Conservation (phyloP, 2,329 filamentous ascomycete species). For the Trichoderma hamatum region DNA sequence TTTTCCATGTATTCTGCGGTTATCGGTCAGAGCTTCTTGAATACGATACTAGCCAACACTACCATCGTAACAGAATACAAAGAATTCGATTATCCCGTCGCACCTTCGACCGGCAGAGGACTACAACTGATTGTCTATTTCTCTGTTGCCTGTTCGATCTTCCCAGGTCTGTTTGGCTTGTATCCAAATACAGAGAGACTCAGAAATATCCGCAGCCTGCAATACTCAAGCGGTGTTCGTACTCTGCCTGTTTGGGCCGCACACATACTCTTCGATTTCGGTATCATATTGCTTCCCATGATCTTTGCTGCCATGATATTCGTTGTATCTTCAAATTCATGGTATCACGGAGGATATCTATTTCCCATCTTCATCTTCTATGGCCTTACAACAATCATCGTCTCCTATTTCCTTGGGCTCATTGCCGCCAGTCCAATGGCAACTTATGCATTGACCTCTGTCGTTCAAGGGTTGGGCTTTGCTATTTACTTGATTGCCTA, state of each 20-base stretch:
- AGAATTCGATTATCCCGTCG: slow-evolving; percentile 71
- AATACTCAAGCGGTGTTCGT: slow-evolving; percentile 85
- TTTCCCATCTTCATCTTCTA: slow-evolving; percentile 78
- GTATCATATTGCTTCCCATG: slow-evolving; percentile 64
- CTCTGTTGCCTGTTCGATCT: slow-evolving; percentile 72
- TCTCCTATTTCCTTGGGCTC: slow-evolving; percentile 65
- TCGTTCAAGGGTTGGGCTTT: slow-evolving; percentile 31
- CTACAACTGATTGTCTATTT: slow-evolving; percentile 79
- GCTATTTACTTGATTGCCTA: slow-evolving; percentile 50
- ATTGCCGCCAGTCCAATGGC: slow-evolving; percentile 65
- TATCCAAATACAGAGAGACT: slow-evolving; percentile 80
- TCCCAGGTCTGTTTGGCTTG: slow-evolving; percentile 79
- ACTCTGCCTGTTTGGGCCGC: slow-evolving; percentile 78
- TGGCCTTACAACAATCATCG: slow-evolving; percentile 70
- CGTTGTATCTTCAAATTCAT: slow-evolving; percentile 61
- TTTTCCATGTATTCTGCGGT: slow-evolving; percentile 54
- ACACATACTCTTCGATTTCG: slow-evolving; percentile 75
- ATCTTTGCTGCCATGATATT: slow-evolving; percentile 70
- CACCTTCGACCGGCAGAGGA: slow-evolving; percentile 66
- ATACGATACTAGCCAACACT: slow-evolving; percentile 64
- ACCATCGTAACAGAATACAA: slow-evolving; percentile 71
- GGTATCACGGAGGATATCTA: slow-evolving; percentile 63
- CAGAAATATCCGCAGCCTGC: slow-evolving; percentile 73
- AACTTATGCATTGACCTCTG: slow-evolving; percentile 26
- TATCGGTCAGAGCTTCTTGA: slow-evolving; percentile 62